phyloP scores from a whole-genome alignment of 23 red algal species.

The Chondrus crispus region DNA sequence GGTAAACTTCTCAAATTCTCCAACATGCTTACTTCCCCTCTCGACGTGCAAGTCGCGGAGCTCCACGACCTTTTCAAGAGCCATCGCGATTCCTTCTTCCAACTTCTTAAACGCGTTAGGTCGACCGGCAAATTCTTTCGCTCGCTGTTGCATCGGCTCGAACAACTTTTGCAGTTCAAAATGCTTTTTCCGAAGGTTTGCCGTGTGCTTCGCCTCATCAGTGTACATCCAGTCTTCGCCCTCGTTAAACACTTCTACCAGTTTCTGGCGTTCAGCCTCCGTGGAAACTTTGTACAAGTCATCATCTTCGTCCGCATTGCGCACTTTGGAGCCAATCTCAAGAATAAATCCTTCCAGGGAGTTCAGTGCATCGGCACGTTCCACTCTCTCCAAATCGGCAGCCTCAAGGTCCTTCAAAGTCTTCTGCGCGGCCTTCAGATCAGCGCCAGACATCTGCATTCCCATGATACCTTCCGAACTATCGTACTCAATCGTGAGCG shows the following conservation, averaged over 20 bases:
- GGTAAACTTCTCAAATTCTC: slow-evolving; percentile 44
- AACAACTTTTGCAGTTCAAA: slow-evolving; percentile 41
- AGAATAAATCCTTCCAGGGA: slow-evolving; percentile 79
- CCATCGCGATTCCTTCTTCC: background rate
- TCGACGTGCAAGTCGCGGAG: slow-evolving; percentile 46
- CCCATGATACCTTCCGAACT: slow-evolving; percentile 12
- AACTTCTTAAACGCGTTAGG: slow-evolving; percentile 20
- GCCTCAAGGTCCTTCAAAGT: slow-evolving; percentile 55
- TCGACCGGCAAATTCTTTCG: slow-evolving; percentile 12
- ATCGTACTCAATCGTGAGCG: slow-evolving; percentile 42
- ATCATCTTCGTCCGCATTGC: slow-evolving; percentile 52
- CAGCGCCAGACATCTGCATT: slow-evolving; percentile 54
- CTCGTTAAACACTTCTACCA: slow-evolving; percentile 62
- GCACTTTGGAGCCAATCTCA: slow-evolving; percentile 61
- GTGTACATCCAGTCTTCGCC: slow-evolving; percentile 92
- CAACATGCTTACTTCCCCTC: background rate
- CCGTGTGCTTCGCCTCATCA: slow-evolving; percentile 60
- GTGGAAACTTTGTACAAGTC: slow-evolving; percentile 54
- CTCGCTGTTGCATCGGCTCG: slow-evolving; percentile 22
- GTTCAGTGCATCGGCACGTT: slow-evolving; percentile 83
- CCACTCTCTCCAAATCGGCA: slow-evolving; percentile 66
- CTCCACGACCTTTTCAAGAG: background rate
- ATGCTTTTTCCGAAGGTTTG: slow-evolving; percentile 47
- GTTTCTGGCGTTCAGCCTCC: slow-evolving; percentile 45
- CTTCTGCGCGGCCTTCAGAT: slow-evolving; percentile 37